Evolutionary conservation across 768 basidiomycete genomes (phyloP), one percentile per base, ranked within the genome.

Genomic region (Tylopilus rubrobrunneus): DNA sequence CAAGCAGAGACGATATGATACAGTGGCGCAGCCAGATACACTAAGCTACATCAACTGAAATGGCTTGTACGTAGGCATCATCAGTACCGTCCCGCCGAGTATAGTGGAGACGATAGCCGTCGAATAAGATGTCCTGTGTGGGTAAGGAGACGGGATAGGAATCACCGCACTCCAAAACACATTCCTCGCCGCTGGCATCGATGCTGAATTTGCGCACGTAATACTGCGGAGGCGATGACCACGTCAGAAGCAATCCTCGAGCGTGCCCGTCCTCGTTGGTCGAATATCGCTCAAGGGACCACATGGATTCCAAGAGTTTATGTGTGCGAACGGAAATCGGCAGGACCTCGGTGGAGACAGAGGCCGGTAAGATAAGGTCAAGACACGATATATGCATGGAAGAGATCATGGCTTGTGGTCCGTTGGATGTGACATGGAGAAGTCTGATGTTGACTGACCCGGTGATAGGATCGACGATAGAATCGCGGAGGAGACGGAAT

Each of bases 381-480:
- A 51, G 42, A 36, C 49, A 51, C 11, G 23, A 51, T 4, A 37
- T 37, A 17, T 37, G 36, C 36, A 7, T 17, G 36, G 15, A 1
- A 8, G 12, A 27, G 23, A 5, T 27, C 7, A 31, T 34, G 14
- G 34, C 9, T 12, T 34, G 34, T 34, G 36, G 6, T 7, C 2
- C 6, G 36, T 15, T 15, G 4, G 15, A 37, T 37, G 36, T 37
- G 36, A 37, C 15, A 17, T 21, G 34, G n/a, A 49, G 42, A 11
- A 49, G 34, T 31, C 21, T 49, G 28, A 49, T 39, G 53, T 45
- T 39, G 36, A 29, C 10, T n/a, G 52, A 48, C 27, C 48, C 47
- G 0, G 42, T 49, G 15, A 19, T 14, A 7, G 25, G 34, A n/a
- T 54, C 42, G 17, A 49, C 28, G 5, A 33, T 21, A 17, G 48